phyloP scores from a whole-genome alignment of 2,329 filamentous ascomycete species.

The Arachnomyces sp. region DNA sequence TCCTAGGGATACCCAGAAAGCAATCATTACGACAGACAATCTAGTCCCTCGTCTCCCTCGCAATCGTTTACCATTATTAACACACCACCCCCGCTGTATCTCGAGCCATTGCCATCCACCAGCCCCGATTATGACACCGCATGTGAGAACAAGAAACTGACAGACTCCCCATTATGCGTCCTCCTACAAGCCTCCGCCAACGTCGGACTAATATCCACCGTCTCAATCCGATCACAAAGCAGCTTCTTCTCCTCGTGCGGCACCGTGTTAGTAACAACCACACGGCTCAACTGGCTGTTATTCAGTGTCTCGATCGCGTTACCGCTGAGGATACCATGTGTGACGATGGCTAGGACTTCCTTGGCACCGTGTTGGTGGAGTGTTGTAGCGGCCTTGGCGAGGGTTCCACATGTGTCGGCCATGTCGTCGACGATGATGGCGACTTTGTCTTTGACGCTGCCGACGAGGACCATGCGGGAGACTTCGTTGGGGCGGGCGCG shows the following conservation, averaged over 20 bases:
- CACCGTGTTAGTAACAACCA: constrained; percentile 88
- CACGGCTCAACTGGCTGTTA: constrained; percentile 61
- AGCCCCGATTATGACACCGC: constrained; percentile 34
- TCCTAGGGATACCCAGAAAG: too few relatives aligned
- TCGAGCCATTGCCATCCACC: too few relatives aligned
- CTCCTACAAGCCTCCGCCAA: constrained; percentile 42
- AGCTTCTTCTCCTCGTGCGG: constrained; percentile 73
- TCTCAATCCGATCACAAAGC: constrained; percentile 69
- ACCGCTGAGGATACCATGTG: constrained; percentile 83
- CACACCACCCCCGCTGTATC: too few relatives aligned
- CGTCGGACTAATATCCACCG: constrained; percentile 85
- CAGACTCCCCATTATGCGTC: constrained; percentile 45
- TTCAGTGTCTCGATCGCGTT: constrained; percentile 83
- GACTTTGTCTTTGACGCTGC: constrained; percentile 81
- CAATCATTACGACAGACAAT: too few relatives aligned
- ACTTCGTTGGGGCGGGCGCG: constrained; percentile 85
- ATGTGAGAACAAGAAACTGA: constrained; percentile 44
- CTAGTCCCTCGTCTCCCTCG: too few relatives aligned
- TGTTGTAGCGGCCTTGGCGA: constrained; percentile 80
- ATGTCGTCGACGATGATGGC: constrained; percentile 97
- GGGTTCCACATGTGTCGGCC: constrained; percentile 89
- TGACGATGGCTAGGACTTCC: constrained; percentile 89
- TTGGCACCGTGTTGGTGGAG: constrained; percentile 79
- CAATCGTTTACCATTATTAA: too few relatives aligned
- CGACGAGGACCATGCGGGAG: constrained; percentile 90